Conservation (phyloP, 2,329 filamentous ascomycete genomes). For the Pseudogymnoascus sp. region DNA sequence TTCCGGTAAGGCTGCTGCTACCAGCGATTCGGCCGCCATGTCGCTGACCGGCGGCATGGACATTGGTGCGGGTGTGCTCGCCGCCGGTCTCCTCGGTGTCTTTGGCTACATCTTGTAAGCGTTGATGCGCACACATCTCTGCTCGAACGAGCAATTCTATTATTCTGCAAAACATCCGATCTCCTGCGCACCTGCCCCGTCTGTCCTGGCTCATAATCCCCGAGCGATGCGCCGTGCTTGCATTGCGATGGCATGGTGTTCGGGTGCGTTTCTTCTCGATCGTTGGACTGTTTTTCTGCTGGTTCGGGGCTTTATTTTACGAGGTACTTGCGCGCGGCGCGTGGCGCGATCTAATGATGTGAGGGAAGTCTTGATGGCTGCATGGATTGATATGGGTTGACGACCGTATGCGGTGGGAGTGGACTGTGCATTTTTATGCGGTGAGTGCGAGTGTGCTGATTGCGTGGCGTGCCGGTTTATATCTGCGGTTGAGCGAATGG, state of each 20-base stretch:
- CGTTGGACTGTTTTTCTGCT: constrained; percentile 4
- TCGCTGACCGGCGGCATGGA: constrained; percentile 36
- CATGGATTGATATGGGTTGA: background rate
- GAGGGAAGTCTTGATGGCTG: background rate
- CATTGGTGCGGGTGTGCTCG: constrained; percentile 38
- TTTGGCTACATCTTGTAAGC: constrained; percentile 51
- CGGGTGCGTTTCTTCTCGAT: background rate
- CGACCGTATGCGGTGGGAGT: background rate
- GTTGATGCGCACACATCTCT: background rate
- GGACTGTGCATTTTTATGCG: background rate
- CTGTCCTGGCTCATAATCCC: background rate
- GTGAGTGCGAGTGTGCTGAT: constrained; percentile 1
- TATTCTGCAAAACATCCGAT: constrained; percentile 2
- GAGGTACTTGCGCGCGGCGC: background rate
- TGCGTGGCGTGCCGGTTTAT: constrained; percentile 3
- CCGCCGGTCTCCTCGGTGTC: constrained; percentile 43
- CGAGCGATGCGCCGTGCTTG: background rate
- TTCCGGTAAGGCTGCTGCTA: constrained; percentile 24
- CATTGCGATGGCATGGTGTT: background rate
- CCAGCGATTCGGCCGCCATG: constrained; percentile 24
- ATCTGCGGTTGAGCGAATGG: background rate
- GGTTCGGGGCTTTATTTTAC: constrained; percentile 5
- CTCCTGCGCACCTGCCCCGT: background rate
- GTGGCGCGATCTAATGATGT: background rate
- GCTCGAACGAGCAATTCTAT: constrained; percentile 1